Base-by-base conservation (phyloP, 73 alveolate species). In the Stentor roeselii region DNA sequence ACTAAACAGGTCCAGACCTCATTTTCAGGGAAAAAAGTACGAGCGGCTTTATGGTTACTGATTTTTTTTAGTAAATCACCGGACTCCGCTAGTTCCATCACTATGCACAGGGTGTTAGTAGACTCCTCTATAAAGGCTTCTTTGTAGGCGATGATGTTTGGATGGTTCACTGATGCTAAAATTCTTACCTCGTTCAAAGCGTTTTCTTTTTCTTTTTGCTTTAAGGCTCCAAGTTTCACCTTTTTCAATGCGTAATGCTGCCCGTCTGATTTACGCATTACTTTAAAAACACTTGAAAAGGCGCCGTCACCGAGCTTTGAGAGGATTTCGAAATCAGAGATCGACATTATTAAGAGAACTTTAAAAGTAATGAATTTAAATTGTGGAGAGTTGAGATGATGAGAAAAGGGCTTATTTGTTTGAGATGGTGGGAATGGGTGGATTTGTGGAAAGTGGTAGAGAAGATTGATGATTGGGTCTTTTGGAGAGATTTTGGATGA, bases 101-200 rank as follows among this genome's bases (percentile, higher is more conserved):
- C 77, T 30, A 95, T 95, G 36, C 84, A 95, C 3, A 95, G 86
- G 83, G 93, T 94, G 27, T 95, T 86, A 42, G 88, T 91, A 78
- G 90, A 80, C 37, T 41, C 74, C n/a, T 96, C 96, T 60, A 94
- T 91, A 89, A 95, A 96, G 50, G 96, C 86, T n/a, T 91, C 97
- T 84, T 91, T 96, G 78, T 97, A 97, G 41, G 92, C 94, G 3
- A 97, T 98, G 37, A 97, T 93, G 85, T 97, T 96, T 32, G 99
- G 99, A 89, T 97, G 99, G 30, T 85, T 77, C 30, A 95, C 86
- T 58, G 88, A 67, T 59, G 89, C 83, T 59, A 95, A 82, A 36
- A 95, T 75, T 75, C 92, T 90, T 35, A 88, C 97, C 78, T 94
- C 99, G 37, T 89, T 67, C 67, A 89, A 42, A 1, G 99, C 97